Base-by-base conservation (phyloP, 2,329 filamentous ascomycete species). In the Zasmidium angulare region DNA sequence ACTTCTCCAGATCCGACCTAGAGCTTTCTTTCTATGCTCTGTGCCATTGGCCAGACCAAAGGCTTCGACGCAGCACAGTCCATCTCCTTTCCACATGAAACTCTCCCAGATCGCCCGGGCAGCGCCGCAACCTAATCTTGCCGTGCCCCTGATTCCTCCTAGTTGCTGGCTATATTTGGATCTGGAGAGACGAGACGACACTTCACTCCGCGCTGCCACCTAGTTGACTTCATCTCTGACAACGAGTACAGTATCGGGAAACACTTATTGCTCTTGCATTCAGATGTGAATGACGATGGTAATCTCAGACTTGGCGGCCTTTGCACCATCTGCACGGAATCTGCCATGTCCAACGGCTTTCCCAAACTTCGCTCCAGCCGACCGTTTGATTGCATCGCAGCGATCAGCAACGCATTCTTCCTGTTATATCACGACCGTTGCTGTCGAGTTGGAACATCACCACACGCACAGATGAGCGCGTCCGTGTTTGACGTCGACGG, bases 331-430 rank as follows among this genome's bases (percentile, higher is more conserved):
- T 3, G 1, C 3, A 36, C 6, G 36, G 19, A 10, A 29, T n/a
- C n/a, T 52, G n/a, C n/a, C 49, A 50, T 19, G 21, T 29, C 49
- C 49, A 50, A 50, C 21, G 49, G 17, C 49, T 50, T 11, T 19
- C n/a, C 36, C 36, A 43, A 43, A 43, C 36, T 43, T 43, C 36
- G 11, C 26, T 14, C 36, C 3, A 24, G 49, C 49, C 49, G 23
- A 50, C 21, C 49, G 49, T 29, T 29, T 26, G 23, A 50, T 50
- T 50, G 49, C 49, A 22, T 29, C 24, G 9, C 49, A 24, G n/a
- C n/a, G 53, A 55, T 55, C 53, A 55, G 29, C 53, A 36, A 11
- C 22, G 36, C 21, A 24, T 20, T 22, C 23, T 55, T 55, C 43
- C 21, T 11, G 21, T 24, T 20, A 2, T 26, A 40, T 52, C 50